These are phyloP conservation scores for Fraxinus anomala DNA, from an alignment of 257 asterid genomes.

Conservation along the genomic window DNA sequence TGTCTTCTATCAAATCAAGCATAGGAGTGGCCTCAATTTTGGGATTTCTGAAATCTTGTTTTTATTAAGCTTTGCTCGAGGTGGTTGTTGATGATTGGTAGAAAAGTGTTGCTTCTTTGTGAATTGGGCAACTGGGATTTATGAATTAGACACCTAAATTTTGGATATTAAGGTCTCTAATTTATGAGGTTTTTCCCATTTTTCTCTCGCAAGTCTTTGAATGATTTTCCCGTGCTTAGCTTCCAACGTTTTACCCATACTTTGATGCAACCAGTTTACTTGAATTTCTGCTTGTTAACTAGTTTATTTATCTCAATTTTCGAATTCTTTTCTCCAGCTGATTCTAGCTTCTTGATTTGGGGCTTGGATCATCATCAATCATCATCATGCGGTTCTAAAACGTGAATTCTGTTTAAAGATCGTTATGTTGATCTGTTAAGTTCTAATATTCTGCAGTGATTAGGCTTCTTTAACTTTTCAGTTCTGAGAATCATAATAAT, in stretches of 20 bases:
- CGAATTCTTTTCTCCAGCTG: background rate
- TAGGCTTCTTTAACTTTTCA: background rate
- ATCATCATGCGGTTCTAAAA: background rate
- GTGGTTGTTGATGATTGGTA: conserved; percentile 31
- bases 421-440: background rate
- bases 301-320: conserved; percentile 9
- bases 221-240: background rate
- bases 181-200: background rate
- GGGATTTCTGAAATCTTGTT: conserved; percentile 31
- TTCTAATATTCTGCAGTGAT: background rate
- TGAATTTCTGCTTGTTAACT: background rate
- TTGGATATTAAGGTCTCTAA: conserved; percentile 13
- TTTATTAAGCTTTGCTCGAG: conserved; percentile 25
- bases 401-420: background rate
- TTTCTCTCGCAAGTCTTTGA: background rate
- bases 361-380: background rate
- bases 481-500: background rate
- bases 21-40: conserved; percentile 6
- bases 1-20: conserved; percentile 33
- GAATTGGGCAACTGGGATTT: background rate
- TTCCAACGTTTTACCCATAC: too few species aligned
- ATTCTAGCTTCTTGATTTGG: conserved; percentile 4
- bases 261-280: background rate
- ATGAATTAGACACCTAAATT: background rate
- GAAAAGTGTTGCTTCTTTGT: conserved; percentile 24